phyloP scores from a whole-genome alignment of 148 eudicot genomes.

The Spergularia marina region DNA sequence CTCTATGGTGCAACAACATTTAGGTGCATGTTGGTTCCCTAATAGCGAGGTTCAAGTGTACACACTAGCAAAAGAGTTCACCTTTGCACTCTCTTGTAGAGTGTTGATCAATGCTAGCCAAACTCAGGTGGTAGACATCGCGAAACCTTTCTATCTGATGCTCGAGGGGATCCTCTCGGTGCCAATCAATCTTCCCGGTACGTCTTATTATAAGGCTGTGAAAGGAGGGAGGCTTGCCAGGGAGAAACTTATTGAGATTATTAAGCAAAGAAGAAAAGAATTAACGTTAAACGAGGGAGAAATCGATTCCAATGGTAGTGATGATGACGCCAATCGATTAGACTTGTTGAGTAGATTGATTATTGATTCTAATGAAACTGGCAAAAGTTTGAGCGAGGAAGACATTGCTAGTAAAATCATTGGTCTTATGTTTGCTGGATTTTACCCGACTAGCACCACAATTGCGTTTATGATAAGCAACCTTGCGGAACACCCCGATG shows the following conservation, averaged over 20 bases:
- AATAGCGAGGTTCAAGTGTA: background rate
- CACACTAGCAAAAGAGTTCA: conserved; percentile 10
- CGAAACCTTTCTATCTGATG: conserved; percentile 2
- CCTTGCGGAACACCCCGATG: conserved; percentile 27
- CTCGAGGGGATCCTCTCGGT: conserved; percentile 4
- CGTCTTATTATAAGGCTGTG: conserved; percentile 8
- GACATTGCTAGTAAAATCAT: conserved; percentile 31
- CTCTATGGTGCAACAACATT: conserved; percentile 6
- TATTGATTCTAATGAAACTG: conserved; percentile 9
- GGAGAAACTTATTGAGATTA: background rate
- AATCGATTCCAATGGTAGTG: background rate
- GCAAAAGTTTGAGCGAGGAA: conserved; percentile 26
- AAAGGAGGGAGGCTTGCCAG: background rate
- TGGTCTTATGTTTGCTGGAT: conserved; percentile 31
- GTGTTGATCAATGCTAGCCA: conserved; percentile 2
- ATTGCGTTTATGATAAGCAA: conserved; percentile 28
- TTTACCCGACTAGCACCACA: conserved; percentile 27
- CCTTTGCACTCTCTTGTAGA: conserved; percentile 4
- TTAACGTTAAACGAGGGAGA: background rate
- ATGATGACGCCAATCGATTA: too few species aligned
- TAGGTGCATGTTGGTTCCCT: conserved; percentile 8
- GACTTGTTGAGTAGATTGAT: conserved; percentile 17
- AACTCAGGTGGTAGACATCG: background rate
- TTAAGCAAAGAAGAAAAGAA: conserved; percentile 17
- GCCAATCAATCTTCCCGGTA: conserved; percentile 6